phyloP scores from a whole-genome alignment of 257 asterid species.

The Voacanga thouarsii region DNA sequence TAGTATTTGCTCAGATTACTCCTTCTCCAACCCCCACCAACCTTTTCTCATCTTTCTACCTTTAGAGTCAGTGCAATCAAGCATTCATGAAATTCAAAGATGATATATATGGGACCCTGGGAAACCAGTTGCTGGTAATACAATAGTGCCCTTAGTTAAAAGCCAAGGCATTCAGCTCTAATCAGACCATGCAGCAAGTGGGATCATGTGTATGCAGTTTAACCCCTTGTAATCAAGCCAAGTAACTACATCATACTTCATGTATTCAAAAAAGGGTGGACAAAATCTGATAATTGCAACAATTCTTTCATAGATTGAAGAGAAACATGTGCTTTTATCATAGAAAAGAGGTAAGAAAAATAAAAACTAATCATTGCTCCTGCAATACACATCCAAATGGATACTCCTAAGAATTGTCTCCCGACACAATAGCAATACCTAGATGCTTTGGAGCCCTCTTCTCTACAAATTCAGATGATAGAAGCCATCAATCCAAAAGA shows the following conservation, averaged over 20 bases:
- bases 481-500: background rate
- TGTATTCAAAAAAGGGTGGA: background rate
- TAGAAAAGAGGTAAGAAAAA: background rate
- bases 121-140: no score
- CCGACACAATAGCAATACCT: background rate
- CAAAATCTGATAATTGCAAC: background rate
- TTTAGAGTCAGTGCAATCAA: background rate
- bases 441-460: background rate
- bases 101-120: no score
- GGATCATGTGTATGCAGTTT: background rate
- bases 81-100: background rate
- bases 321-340: background rate
- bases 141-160: no score
- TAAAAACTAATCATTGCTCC: background rate
- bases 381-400: no score
- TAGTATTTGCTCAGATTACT: background rate
- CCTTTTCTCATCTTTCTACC: background rate
- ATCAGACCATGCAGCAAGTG: background rate
- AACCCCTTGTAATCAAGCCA: background rate
- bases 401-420: background rate
- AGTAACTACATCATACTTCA: conserved; percentile 1
- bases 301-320: background rate
- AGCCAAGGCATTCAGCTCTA: background rate
- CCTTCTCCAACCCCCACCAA: no score
- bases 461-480: background rate